Evolutionary conservation across 495 filamentous ascomycete species (phyloP).

Genomic region (Umbilicaria muhlenbergii): DNA sequence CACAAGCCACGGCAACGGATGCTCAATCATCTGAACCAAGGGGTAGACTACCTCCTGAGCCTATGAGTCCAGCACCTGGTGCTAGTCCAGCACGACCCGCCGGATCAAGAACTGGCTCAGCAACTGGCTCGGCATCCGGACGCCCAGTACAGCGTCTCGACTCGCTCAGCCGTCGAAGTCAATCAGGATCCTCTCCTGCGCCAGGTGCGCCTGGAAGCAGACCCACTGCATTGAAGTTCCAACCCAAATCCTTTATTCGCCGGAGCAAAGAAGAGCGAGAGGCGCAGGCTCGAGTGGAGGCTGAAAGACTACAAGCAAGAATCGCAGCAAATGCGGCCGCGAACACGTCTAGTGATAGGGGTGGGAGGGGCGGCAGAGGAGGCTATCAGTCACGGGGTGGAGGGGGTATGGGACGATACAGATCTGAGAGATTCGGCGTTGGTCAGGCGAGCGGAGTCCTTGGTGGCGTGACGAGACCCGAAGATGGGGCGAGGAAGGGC

Average conservation of each 20-base stretch:
- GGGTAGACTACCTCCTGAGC: too few relatives aligned
- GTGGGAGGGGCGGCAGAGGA: slow-evolving; percentile 17
- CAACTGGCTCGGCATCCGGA: not conserved
- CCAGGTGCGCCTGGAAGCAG: too few relatives aligned
- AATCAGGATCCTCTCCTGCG: too few relatives aligned
- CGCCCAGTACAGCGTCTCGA: slow-evolving; percentile 4
- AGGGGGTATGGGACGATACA: slow-evolving; percentile 6
- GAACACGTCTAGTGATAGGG: slow-evolving; percentile 12
- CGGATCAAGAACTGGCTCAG: not conserved
- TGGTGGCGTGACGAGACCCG: slow-evolving; percentile 14
- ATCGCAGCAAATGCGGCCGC: slow-evolving; percentile 25
- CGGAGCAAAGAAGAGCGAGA: slow-evolving; percentile 39
- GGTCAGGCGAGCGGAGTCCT: slow-evolving; percentile 11
- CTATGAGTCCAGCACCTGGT: not conserved
- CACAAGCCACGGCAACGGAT: not conserved
- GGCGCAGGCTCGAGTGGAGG: slow-evolving; percentile 30
- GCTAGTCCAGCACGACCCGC: not conserved
- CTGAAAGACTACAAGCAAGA: slow-evolving; percentile 28
- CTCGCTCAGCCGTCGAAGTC: not conserved
- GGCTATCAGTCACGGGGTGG: slow-evolving; percentile 20
- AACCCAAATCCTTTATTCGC: slow-evolving; percentile 28
- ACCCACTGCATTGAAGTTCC: slow-evolving; percentile 25
- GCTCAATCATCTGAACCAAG: too few relatives aligned
- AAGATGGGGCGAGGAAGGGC: slow-evolving; percentile 1
- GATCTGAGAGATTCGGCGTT: slow-evolving; percentile 7